Conservation (phyloP, 2,329 filamentous ascomycete species). For the Cladophialophora psammophila region DNA sequence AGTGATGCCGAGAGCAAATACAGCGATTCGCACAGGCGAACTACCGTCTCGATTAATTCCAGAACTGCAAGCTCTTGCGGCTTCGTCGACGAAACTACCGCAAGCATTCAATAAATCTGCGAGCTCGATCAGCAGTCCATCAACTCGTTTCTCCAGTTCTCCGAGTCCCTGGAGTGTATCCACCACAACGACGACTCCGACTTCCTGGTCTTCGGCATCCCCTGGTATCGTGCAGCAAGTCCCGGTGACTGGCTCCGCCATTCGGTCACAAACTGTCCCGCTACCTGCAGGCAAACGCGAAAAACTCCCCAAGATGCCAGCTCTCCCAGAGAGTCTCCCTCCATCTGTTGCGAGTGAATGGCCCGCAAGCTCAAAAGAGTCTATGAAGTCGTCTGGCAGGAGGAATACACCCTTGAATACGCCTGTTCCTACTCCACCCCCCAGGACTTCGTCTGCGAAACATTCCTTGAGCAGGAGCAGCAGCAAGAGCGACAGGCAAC, state of each 20-base stretch:
- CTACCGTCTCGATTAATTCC: conserved; percentile 40
- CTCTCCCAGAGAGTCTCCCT: conserved; percentile 23
- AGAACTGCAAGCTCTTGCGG: conserved; percentile 40
- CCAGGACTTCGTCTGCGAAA: conserved; percentile 40
- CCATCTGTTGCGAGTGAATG: background rate
- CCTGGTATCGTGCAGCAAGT: conserved; percentile 54
- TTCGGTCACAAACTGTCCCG: conserved; percentile 35
- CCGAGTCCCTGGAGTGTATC: conserved; percentile 40
- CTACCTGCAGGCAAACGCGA: conserved; percentile 30
- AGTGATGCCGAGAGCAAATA: conserved; percentile 28
- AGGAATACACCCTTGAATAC: conserved; percentile 43
- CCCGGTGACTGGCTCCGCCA: conserved; percentile 25
- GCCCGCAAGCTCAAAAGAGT: conserved; percentile 34
- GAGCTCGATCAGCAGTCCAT: conserved; percentile 40
- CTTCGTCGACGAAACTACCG: conserved; percentile 22
- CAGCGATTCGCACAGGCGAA: conserved; percentile 21
- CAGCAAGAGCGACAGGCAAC: conserved; percentile 31
- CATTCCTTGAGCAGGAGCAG: conserved; percentile 34
- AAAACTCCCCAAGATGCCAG: conserved; percentile 36
- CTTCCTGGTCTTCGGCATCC: conserved; percentile 58
- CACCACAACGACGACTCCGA: conserved; percentile 53
- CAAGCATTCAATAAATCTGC: conserved; percentile 32
- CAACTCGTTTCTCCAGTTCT: conserved; percentile 38
- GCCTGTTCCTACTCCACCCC: conserved; percentile 40
- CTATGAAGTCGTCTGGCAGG: conserved; percentile 43